Evolutionary conservation across 495 filamentous ascomycete genomes (phyloP), one percentile per base, ranked within the genome.

Genomic region (Trichoderma erinaceum): DNA sequence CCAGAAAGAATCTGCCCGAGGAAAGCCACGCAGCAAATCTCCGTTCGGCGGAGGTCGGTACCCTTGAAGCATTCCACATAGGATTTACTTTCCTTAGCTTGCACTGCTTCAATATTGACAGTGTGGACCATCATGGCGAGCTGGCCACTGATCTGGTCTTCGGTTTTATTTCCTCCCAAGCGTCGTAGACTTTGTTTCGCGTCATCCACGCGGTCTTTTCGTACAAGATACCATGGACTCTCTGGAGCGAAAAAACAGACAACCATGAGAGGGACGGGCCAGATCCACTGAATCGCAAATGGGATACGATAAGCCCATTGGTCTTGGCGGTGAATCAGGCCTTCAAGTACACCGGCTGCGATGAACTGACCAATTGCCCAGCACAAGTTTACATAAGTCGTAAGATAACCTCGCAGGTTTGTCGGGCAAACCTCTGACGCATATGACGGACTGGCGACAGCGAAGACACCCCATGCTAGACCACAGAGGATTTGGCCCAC

Each of bases 271-370:
- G 81, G 75, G 25, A 81, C 71, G 0, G 83, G 83, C 84, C 84
- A 87, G 29, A 84, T 73, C 84, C 84, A 87, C 70, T 86, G 85
- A 38, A 86, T 64, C 23, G 83, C 82, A 72, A 91, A 80, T 0
- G 89, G 88, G 43, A 89, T 75, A 3, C 88, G 87, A 81, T 87
- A 92, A 71, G 88, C 85, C 89, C 88, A 90, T 74, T 90, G 86
- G 1, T 80, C 79, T 79, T 84, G 83, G 70, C 87, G 75, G 66
- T 81, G 78, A 15, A 78, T 68, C 12, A 84, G 78, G 41, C 75
- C 76, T 41, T 85, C 69, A 75, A 88, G 80, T 23, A 90, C 86
- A 61, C 87, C 88, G 11, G 85, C 75, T 18, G 83, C 84, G 69
- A 90, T 84, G 64, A 90, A 77, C 71, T 89, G 86, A 13, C 89